Percentiles rank a stretch among this genome's conserved stretches.
Evolutionary conservation across 495 filamentous ascomycete species (phyloP).

Genomic region (Collariella sp.): DNA sequence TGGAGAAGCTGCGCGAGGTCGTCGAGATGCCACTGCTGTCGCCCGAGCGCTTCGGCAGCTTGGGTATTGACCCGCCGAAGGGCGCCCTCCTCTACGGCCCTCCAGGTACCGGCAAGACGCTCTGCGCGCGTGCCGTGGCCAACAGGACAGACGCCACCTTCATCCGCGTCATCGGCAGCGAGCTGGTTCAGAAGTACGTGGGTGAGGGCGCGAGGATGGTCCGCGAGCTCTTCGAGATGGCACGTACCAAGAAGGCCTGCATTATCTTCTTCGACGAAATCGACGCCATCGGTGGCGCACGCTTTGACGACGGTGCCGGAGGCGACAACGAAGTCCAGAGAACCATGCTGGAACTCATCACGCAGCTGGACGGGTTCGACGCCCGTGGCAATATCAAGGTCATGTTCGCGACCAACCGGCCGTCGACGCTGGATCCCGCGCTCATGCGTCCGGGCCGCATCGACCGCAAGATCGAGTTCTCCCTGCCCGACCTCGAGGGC

Average conservation of each 20-base stretch:
- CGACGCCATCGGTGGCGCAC: constrained; percentile 94
- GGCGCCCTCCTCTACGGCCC: constrained; percentile 94
- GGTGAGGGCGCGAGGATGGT: constrained; percentile 98
- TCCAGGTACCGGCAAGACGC: constrained; percentile 94
- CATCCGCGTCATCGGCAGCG: constrained; percentile 94
- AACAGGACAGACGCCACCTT: constrained; percentile 98
- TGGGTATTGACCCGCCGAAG: constrained; percentile 97
- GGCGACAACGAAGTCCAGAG: constrained; percentile 99
- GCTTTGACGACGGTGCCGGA: constrained; percentile 95
- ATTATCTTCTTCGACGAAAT: constrained; percentile 99
- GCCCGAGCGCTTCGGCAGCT: constrained; percentile 90
- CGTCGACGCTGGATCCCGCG: constrained; percentile 90
- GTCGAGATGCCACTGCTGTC: constrained; percentile 97
- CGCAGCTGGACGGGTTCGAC: constrained; percentile 96
- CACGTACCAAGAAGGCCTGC: constrained; percentile 97
- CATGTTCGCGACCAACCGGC: constrained; percentile 98
- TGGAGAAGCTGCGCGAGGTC: constrained; percentile 96
- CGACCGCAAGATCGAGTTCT: constrained; percentile 98
- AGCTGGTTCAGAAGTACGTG: constrained; percentile 97
- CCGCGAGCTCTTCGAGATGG: constrained; percentile 98
- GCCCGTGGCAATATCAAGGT: constrained; percentile 98
- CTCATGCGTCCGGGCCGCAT: constrained; percentile 97
- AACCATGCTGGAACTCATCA: constrained; percentile 98
- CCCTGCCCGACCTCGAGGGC: constrained; percentile 90
- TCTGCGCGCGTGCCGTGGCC: constrained; percentile 92